Percentiles rank a stretch among this genome's conserved stretches.
Evolutionary conservation across 345 rosid species (phyloP).

Genomic region (Clausena lansium): DNA sequence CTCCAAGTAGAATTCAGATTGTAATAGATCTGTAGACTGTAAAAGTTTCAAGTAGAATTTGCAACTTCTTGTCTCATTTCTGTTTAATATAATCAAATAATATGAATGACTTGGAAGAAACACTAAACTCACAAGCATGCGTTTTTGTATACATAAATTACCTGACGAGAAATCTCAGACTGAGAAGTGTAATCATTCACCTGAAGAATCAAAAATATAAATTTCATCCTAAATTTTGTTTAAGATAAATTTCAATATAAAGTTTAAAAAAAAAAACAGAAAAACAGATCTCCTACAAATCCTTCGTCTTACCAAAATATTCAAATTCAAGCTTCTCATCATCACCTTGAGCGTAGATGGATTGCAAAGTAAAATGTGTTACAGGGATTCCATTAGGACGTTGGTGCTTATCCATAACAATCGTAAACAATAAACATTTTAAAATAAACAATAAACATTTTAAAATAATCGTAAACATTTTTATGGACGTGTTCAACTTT

Average conservation of each 20-base stretch:
- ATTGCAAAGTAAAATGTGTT: constrained; percentile 80
- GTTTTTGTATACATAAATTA: constrained; percentile 7
- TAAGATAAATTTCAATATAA: background rate
- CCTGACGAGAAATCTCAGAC: constrained; percentile 90
- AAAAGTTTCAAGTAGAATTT: too few relatives aligned
- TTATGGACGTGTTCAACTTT: too few relatives aligned
- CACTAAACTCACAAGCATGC: background rate
- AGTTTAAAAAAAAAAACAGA: background rate
- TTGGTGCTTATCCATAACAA: constrained; percentile 95
- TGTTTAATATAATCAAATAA: background rate
- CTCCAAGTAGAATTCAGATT: too few relatives aligned
- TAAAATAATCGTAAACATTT: too few relatives aligned
- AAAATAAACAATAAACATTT: too few relatives aligned
- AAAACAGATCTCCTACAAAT: too few relatives aligned
- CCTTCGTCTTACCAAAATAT: constrained; percentile 60
- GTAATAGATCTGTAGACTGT: too few relatives aligned
- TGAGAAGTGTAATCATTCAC: constrained; percentile 68
- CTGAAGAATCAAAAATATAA: constrained; percentile 40
- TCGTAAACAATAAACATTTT: constrained; percentile 24
- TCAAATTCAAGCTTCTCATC: constrained; percentile 93
- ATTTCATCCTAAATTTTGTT: background rate
- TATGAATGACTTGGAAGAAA: background rate
- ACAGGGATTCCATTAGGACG: constrained; percentile 89
- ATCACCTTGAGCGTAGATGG: constrained; percentile 78
- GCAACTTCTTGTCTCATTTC: background rate